phyloP scores from a whole-genome alignment of 768 basidiomycete genomes.

The Pleurotus cornucopiae region DNA sequence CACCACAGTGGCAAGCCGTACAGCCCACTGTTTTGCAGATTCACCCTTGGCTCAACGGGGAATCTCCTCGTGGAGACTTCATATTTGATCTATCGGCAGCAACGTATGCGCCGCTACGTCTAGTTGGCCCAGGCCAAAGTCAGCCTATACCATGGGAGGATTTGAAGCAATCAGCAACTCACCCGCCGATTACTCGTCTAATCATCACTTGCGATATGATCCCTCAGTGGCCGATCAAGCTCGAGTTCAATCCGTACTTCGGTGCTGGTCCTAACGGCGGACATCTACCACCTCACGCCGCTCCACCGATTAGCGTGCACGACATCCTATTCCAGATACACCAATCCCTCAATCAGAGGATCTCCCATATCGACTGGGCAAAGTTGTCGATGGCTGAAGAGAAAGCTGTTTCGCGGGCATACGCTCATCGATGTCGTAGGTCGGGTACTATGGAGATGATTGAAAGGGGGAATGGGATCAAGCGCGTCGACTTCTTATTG shows the following conservation, averaged over 20 bases:
- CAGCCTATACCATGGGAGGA: conserved; percentile 37
- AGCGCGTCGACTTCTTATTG: conserved; percentile 55
- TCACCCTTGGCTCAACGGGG: conserved; percentile 54
- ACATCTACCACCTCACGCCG: conserved; percentile 10
- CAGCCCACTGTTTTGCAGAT: conserved; percentile 22
- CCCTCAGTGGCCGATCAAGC: conserved; percentile 58
- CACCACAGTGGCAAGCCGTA: conserved; percentile 14
- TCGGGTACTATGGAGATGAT: conserved; percentile 24
- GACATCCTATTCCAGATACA: conserved; percentile 55
- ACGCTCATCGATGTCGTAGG: conserved; percentile 31
- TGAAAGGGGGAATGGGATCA: conserved; percentile 48
- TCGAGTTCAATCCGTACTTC: conserved; percentile 32
- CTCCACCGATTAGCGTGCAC: conserved; percentile 48
- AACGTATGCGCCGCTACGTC: conserved; percentile 38
- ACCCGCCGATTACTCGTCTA: conserved; percentile 49
- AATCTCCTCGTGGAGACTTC: conserved; percentile 38
- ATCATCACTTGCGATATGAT: conserved; percentile 54
- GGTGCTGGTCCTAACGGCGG: conserved; percentile 13
- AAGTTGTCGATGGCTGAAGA: conserved; percentile 24
- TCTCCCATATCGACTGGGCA: conserved; percentile 37
- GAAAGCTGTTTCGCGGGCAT: conserved; percentile 30
- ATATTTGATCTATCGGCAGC: conserved; percentile 54
- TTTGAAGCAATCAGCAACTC: conserved; percentile 48
- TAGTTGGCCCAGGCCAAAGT: conserved; percentile 34
- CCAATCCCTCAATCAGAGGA: conserved; percentile 38